A percentile compares a stretch with the other conserved stretches of the same genome.
Conservation (phyloP, 108 stramenopile genomes). For the Discostella pseudostelligera region DNA sequence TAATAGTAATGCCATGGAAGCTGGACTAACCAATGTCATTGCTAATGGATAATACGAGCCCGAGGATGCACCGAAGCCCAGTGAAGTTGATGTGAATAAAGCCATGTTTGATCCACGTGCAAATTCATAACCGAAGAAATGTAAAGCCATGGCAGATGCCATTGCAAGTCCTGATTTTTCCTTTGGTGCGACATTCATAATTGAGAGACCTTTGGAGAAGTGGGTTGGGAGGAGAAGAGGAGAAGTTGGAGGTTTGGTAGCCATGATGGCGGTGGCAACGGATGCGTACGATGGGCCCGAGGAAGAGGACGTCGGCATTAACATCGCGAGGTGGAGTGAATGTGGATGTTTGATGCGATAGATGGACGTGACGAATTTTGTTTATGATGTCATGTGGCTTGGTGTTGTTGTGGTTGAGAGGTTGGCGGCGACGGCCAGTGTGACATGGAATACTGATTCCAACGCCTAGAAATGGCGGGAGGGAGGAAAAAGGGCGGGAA, state of each 20-base stretch:
- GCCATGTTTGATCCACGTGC: constrained; percentile 73
- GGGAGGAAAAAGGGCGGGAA: no score
- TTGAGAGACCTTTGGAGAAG: background rate
- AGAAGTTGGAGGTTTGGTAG: background rate
- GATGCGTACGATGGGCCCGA: background rate
- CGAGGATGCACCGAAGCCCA: constrained; percentile 54
- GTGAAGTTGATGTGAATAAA: constrained; percentile 70
- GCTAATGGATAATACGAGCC: constrained; percentile 71
- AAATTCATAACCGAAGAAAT: constrained; percentile 76
- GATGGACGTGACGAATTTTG: no score
- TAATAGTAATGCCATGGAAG: constrained; percentile 55
- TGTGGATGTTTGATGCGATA: no score
- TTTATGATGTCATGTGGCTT: no score
- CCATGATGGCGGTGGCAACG: constrained; percentile 4
- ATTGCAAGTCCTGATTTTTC: constrained; percentile 64
- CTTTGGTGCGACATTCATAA: constrained; percentile 21
- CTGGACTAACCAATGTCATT: constrained; percentile 74
- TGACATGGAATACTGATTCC: no score
- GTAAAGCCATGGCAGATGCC: constrained; percentile 72
- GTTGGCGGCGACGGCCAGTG: no score
- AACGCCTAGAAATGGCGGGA: no score
- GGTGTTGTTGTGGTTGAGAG: no score
- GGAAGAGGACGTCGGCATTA: constrained; percentile 3
- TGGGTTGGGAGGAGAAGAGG: background rate
- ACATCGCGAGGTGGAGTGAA: background rate